A percentile compares a stretch with the other conserved stretches of the same genome.
Evolutionary conservation across 2,329 filamentous ascomycete species (phyloP).

Genomic region (Verticillium nonalfalfae): DNA sequence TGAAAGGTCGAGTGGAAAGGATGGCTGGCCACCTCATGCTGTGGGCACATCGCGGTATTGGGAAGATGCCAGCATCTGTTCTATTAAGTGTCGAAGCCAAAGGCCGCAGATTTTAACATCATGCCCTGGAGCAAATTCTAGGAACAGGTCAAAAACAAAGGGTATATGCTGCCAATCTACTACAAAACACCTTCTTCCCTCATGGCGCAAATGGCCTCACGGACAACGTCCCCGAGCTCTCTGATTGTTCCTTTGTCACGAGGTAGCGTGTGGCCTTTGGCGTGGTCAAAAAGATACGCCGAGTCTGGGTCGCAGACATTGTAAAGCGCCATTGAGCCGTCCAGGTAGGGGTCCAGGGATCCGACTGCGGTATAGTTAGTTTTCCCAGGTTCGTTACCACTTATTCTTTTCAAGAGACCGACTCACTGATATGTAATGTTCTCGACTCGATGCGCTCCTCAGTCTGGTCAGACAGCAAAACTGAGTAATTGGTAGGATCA

Average conservation of each 20-base stretch:
- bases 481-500: slow-evolving; percentile 32
- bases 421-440: slow-evolving; percentile 44
- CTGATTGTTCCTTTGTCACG: slow-evolving; percentile 41
- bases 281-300: slow-evolving; percentile 57
- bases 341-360: slow-evolving; percentile 52
- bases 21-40: background rate
- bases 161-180: slow-evolving; percentile 6
- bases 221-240: slow-evolving; percentile 38
- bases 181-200: slow-evolving; percentile 6
- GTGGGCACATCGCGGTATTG: background rate
- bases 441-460: slow-evolving; percentile 44
- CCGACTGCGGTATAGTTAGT: slow-evolving; percentile 30
- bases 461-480: slow-evolving; percentile 40
- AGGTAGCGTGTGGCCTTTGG: slow-evolving; percentile 57
- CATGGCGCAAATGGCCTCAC: slow-evolving; percentile 16
- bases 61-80: slow-evolving; percentile 2
- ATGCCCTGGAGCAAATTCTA: background rate
- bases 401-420: background rate
- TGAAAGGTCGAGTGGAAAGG: background rate
- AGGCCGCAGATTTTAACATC: background rate
- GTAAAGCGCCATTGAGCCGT: slow-evolving; percentile 54
- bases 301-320: slow-evolving; percentile 55
- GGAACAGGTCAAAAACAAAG: background rate
- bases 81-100: slow-evolving; percentile 4
- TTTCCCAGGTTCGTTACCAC: background rate